Evolutionary conservation across 1,139 yeast species (phyloP), one percentile per base, ranked within the genome.

Genomic region (Kluyveromyces sp.): DNA sequence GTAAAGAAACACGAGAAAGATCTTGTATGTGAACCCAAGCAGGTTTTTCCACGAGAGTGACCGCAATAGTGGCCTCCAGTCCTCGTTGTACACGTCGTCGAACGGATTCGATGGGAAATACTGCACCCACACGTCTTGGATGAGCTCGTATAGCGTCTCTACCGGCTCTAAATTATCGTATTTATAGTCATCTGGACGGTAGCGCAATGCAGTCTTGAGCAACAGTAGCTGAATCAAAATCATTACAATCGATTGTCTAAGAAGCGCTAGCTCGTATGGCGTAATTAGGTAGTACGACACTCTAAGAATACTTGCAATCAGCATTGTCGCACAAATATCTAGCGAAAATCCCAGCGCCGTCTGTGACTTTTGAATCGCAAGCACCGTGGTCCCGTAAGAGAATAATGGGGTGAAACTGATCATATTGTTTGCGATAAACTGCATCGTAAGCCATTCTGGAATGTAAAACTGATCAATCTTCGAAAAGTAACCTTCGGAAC

Each of bases 281-380:
- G 82, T 76, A 45, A 88, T 81, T 51, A 82, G 66, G 67, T 83
- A 89, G 68, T 86, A 89, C 46, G 80, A 78, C 25, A 89, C 80
- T 52, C 95, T 73, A 39, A 88, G 67, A 4, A 82, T 77, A 42
- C 88, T 78, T 1, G 96, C 84, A 56, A 87, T 73, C 50, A 89
- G 65, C 96, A 89, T 88, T 7, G 95, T 86, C 15, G 90, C 92
- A 66, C 96, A 89, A 10, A 89, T 84, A 64, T 89, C 97, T 26
- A 88, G 72, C 5, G 94, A 82, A 61, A 88, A 88, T 30, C 97
- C 97, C 33, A 77, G 72, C 2, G 92, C 77, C 1, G 89, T 75
- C 59, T 79, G 71, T 39, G 77, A 75, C 43, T 73, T 70, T 55
- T 79, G 74, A 15, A 89, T 87, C 51, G 85, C 74, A 47, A 79